phyloP scores from a whole-genome alignment of 441 rosid species.

The Brassica balearica region DNA sequence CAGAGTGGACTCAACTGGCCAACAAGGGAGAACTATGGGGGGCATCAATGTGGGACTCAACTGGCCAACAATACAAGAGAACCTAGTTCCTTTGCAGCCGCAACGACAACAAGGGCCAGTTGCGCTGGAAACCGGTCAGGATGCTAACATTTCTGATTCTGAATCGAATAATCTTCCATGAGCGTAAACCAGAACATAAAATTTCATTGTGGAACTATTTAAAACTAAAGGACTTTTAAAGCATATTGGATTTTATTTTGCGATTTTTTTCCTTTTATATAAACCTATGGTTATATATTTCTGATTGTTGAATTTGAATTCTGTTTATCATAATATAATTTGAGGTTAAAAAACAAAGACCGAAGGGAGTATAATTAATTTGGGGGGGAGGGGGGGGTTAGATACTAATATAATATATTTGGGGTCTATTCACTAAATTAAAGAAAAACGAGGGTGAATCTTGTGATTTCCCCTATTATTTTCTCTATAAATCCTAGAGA shows the following conservation, averaged over 20 bases:
- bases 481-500: not conserved
- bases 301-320: constrained; percentile 4
- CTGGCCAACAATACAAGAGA: not conserved
- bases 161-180: not conserved
- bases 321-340: not conserved
- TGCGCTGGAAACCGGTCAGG: not conserved
- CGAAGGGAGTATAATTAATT: too few species aligned
- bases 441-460: not conserved
- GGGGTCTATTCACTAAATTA: not conserved
- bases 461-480: not conserved
- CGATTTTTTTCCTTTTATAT: not conserved
- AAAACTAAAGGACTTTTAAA: not conserved
- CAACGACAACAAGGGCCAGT: constrained; percentile 13
- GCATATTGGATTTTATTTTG: not conserved
- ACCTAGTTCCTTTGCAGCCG: not conserved
- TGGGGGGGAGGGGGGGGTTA: not conserved
- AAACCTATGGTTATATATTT: not conserved
- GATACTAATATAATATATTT: not conserved
- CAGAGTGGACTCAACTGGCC: not conserved
- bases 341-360: too few species aligned
- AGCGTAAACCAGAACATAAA: not conserved
- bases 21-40: not conserved
- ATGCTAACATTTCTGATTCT: not conserved
- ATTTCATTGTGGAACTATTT: not conserved
- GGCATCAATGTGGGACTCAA: constrained; percentile 5